Base-by-base conservation (phyloP, 148 eudicot genomes). In the Chenopodium suecicum region DNA sequence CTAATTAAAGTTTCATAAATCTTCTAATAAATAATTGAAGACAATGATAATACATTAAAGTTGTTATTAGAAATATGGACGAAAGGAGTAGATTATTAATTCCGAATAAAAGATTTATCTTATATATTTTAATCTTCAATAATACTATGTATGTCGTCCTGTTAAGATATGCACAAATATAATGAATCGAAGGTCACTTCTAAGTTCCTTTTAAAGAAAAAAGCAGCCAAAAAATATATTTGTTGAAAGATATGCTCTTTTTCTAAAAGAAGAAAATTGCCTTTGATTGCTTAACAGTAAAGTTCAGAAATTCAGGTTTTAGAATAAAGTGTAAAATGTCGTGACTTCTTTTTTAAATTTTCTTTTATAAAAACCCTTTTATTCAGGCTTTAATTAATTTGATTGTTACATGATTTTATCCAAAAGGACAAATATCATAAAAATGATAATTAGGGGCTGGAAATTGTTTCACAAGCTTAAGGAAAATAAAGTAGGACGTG, bases 381-480 rank as follows among this genome's bases (percentile, higher is more conserved):
- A 23, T 37, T 63, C 48, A 56, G 46, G 56, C 37, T n/a, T 66
- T 66, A 23, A 64, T 64, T 70, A 46, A 70, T 29, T 7, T 72
- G 54, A 72, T 72, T 20, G 74, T 37, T 72, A 23, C 75, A 46
- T 47, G 37, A 48, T 74, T 74, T 41, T 50, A 50, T 25, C 37
- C n/a, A 50, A 50, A 74, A 50, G 32, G 62, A 74, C 77, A 48
- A 25, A 73, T 1, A 1, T 74, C 63, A 41, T 64, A 63, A 32
- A 80, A 41, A 44, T 73, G 71, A 80, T 80, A 74, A 74, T 68
- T n/a, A 65, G 32, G 32, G 25, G 16, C 8, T 67, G 74, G 76
- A 54, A 23, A 62, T 81, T 84, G 81, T 77, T 63, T 69, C 41
- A 81, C 75, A 84, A 84, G 86, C 84, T 72, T 69, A 84, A 84